Evolutionary conservation across 1,284 basidiomycete genomes (phyloP).

Genomic region (Tilletia horrida): DNA sequence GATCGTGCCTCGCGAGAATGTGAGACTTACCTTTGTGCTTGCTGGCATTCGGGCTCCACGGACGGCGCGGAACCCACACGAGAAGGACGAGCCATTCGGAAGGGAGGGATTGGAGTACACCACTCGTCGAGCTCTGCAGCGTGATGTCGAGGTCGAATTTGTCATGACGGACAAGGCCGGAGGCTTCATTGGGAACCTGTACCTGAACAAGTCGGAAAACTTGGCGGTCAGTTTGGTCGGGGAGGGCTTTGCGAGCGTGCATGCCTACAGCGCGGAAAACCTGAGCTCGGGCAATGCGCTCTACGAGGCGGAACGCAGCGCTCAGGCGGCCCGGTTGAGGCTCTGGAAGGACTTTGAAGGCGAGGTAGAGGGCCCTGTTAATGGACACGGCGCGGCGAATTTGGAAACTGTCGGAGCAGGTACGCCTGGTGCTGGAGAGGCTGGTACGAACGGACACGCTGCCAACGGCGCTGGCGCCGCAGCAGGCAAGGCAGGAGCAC

Average conservation of each 20-base stretch:
- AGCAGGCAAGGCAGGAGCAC: constrained; percentile 1
- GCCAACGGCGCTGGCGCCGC: constrained; percentile 21
- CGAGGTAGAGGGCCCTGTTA: constrained; percentile 28
- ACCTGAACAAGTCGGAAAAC: constrained; percentile 70
- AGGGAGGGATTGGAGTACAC: constrained; percentile 78
- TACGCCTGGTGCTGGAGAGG: background rate
- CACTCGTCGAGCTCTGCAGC: constrained; percentile 77
- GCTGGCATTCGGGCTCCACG: constrained; percentile 56
- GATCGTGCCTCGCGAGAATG: constrained; percentile 44
- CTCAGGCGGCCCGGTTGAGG: constrained; percentile 69
- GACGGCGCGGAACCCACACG: constrained; percentile 64
- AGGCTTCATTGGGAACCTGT: constrained; percentile 87
- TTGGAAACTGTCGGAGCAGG: no score
- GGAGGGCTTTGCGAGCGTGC: constrained; percentile 77
- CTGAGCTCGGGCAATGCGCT: constrained; percentile 75
- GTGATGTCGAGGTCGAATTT: constrained; percentile 89
- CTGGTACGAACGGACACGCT: constrained; percentile 24
- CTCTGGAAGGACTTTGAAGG: constrained; percentile 63
- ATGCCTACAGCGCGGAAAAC: constrained; percentile 78
- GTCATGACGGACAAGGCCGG: constrained; percentile 88
- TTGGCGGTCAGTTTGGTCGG: constrained; percentile 76
- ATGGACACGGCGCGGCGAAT: background rate
- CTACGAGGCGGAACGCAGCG: constrained; percentile 69
- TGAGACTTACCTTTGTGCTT: constrained; percentile 46
- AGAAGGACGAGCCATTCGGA: constrained; percentile 87